phyloP scores from a whole-genome alignment of 1,284 basidiomycete species.

The Phellopilus nigrolimitatus region DNA sequence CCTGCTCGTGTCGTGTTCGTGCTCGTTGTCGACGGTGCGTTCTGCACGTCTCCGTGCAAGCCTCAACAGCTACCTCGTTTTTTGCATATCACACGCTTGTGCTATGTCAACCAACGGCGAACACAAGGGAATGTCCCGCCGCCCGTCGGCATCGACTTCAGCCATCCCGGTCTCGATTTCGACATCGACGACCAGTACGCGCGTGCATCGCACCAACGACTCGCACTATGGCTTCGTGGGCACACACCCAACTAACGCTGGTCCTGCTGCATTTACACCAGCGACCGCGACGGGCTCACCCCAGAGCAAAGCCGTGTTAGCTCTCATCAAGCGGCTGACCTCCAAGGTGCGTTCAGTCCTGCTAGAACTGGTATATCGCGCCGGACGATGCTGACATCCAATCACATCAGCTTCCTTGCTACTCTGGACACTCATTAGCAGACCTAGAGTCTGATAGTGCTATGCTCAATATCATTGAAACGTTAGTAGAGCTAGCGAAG shows the following conservation, averaged over 20 bases:
- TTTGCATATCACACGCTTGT: neutral
- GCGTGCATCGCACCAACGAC: constrained; percentile 46
- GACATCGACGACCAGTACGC: constrained; percentile 29
- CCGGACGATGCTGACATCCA: neutral
- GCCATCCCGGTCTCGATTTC: constrained; percentile 13
- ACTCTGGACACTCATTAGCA: constrained; percentile 72
- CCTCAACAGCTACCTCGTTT: neutral
- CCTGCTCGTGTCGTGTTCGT: neutral
- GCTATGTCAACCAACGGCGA: constrained; percentile 17
- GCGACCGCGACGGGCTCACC: constrained; percentile 38
- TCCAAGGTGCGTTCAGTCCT: constrained; percentile 47
- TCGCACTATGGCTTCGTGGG: constrained; percentile 40
- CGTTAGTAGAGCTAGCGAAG: constrained; percentile 72
- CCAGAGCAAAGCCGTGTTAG: constrained; percentile 68
- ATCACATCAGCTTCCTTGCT: constrained; percentile 69
- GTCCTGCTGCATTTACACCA: constrained; percentile 28
- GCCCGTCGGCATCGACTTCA: constrained; percentile 15
- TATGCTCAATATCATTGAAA: constrained; percentile 68
- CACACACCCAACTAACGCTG: constrained; percentile 30
- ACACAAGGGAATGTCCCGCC: constrained; percentile 12
- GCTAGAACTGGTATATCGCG: neutral
- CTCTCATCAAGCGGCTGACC: constrained; percentile 67
- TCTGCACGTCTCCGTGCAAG: neutral
- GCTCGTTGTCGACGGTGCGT: constrained; percentile 1
- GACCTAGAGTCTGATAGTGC: constrained; percentile 72